Conservation (phyloP, 176 grass and related monocot species). For the Echinochloa phyllopogon region DNA sequence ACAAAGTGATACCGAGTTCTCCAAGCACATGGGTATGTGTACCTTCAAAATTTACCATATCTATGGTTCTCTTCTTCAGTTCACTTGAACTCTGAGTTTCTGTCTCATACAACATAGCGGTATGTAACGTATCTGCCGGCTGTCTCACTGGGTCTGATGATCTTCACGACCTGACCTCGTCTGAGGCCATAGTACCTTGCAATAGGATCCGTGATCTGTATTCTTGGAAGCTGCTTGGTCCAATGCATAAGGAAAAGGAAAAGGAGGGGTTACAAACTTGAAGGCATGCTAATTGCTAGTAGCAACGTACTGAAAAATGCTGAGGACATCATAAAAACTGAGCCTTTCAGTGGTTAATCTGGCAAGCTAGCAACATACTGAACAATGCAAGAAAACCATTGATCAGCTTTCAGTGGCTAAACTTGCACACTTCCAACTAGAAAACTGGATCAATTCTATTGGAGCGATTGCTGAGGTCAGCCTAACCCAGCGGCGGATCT, state of each 20-base stretch:
- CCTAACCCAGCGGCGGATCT: no score
- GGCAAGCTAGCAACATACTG: not conserved
- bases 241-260: conserved; percentile 40
- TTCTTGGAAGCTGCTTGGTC: conserved; percentile 75
- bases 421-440: not conserved
- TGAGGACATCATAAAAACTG: not conserved
- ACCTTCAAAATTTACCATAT: conserved; percentile 40
- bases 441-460: not conserved
- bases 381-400: not conserved
- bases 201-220: conserved; percentile 85
- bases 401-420: not conserved
- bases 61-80: conserved; percentile 16
- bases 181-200: conserved; percentile 84
- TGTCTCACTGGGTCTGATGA: conserved; percentile 88
- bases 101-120: conserved; percentile 68
- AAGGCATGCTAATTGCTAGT: not conserved
- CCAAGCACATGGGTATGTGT: conserved; percentile 32
- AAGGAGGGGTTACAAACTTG: conserved; percentile 23
- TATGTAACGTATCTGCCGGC: conserved; percentile 92
- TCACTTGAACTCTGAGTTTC: not conserved
- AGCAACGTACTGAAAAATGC: not conserved
- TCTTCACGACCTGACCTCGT: conserved; percentile 85
- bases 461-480: not conserved
- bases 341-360: conserved; percentile 1
- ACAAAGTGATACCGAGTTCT: not conserved